These are phyloP conservation scores for Auriculariales sp. DNA, from an alignment of 768 basidiomycete species.

Conservation along the genomic window DNA sequence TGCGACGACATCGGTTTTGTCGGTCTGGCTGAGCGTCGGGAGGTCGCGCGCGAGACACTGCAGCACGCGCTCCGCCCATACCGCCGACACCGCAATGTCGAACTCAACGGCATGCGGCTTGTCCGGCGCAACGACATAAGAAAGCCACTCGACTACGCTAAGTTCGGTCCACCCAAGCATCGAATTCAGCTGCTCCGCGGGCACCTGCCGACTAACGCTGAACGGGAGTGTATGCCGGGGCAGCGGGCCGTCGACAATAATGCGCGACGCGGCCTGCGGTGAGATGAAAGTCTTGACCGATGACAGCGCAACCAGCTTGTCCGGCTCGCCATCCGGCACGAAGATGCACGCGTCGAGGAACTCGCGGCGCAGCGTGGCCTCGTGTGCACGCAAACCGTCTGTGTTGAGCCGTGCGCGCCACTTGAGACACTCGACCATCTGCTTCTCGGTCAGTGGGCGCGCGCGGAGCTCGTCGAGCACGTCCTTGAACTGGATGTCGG, in stretches of 20 bases:
- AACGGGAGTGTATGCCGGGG: conserved; percentile 61
- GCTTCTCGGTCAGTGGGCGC: conserved; percentile 52
- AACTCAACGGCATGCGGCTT: conserved; percentile 29
- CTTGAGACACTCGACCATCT: conserved; percentile 68
- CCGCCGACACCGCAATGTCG: conserved; percentile 48
- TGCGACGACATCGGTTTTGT: conserved; percentile 32
- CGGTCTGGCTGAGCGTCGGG: conserved; percentile 38
- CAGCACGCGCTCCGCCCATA: conserved; percentile 75
- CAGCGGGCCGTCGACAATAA: conserved; percentile 60
- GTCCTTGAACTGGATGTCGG: conserved; percentile 65
- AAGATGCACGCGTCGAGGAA: conserved; percentile 64
- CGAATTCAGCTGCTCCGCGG: conserved; percentile 28
- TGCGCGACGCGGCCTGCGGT: conserved; percentile 32
- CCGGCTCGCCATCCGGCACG: conserved; percentile 21
- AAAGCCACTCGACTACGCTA: conserved; percentile 59
- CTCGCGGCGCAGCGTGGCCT: conserved; percentile 28
- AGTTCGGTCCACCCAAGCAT: conserved; percentile 75
- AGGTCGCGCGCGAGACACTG: conserved; percentile 53
- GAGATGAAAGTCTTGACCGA: conserved; percentile 61
- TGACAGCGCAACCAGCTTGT: conserved; percentile 56
- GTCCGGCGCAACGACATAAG: conserved; percentile 38
- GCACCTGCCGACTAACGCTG: conserved; percentile 44
- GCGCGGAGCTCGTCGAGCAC: conserved; percentile 62
- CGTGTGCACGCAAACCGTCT: conserved; percentile 10
- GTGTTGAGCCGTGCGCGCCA: conserved; percentile 30